Evolutionary conservation across 495 filamentous ascomycete species (phyloP).

Genomic region (Podospora anserina): DNA sequence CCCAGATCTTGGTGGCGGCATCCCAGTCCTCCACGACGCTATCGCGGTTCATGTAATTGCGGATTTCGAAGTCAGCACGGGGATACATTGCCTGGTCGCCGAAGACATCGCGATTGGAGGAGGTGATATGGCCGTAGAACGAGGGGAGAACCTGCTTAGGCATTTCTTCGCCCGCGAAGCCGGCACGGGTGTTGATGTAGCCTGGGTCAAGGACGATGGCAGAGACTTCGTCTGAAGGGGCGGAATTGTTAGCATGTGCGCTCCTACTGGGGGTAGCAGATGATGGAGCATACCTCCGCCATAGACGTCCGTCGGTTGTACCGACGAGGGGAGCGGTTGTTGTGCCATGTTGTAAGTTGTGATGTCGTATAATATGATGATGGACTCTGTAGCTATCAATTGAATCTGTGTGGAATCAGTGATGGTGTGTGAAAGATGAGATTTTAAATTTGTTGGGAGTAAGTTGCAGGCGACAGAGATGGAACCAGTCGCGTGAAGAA

Average conservation of each 20-base stretch:
- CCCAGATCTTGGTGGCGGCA: constrained; percentile 82
- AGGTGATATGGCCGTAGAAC: constrained; percentile 58
- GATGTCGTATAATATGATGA: not conserved
- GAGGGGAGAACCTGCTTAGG: constrained; percentile 91
- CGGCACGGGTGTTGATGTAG: constrained; percentile 84
- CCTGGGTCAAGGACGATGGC: constrained; percentile 95
- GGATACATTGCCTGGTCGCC: constrained; percentile 84
- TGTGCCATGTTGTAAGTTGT: constrained; percentile 26
- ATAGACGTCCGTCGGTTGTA: constrained; percentile 66
- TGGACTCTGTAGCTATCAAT: not conserved
- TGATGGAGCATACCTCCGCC: constrained; percentile 62
- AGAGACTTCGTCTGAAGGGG: constrained; percentile 81
- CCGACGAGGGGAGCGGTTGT: constrained; percentile 38
- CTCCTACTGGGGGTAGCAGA: constrained; percentile 2
- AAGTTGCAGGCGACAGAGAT: constrained; percentile 11
- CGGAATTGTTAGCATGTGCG: constrained; percentile 9
- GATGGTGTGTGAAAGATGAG: not conserved
- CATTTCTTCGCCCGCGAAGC: constrained; percentile 95
- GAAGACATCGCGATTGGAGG: constrained; percentile 61
- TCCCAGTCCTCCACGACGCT: constrained; percentile 97
- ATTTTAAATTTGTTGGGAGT: constrained; percentile 12
- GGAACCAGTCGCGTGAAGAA: not conserved
- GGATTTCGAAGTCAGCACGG: constrained; percentile 69
- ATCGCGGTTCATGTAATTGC: constrained; percentile 86
- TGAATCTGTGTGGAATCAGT: not conserved